phyloP scores from a whole-genome alignment of 169 alveolate species.

The Eimeria brunetti region DNA sequence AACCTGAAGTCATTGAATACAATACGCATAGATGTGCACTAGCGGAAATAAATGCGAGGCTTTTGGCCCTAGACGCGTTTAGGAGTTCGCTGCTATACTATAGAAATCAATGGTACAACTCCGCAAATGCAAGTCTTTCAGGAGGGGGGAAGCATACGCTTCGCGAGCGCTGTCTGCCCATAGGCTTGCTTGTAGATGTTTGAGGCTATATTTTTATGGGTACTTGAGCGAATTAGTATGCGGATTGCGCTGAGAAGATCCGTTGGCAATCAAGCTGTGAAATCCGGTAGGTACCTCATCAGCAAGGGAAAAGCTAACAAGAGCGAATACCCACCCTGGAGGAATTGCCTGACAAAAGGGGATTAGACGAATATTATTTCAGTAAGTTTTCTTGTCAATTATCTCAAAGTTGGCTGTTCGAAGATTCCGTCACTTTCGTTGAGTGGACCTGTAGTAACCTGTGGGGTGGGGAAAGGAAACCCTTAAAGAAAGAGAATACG shows the following conservation, averaged over 20 bases:
- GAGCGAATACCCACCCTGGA: background rate
- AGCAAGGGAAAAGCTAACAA: background rate
- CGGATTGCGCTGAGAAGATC: background rate
- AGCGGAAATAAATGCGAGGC: background rate
- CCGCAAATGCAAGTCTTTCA: background rate
- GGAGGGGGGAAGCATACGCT: background rate
- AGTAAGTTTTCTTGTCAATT: background rate
- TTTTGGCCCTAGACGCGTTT: background rate
- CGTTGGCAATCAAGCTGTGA: background rate
- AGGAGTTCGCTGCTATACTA: background rate
- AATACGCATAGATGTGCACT: background rate
- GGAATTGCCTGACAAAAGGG: background rate
- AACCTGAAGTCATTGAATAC: background rate
- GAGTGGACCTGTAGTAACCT: conserved; percentile 15
- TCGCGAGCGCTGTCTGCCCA: background rate
- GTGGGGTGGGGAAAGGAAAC: background rate
- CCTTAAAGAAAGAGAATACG: background rate
- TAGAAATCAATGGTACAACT: background rate
- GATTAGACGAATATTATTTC: background rate
- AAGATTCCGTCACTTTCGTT: background rate
- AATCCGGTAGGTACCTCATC: no score
- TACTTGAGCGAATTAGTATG: background rate
- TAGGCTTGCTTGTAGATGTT: background rate
- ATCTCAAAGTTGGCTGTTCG: background rate
- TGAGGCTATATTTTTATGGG: background rate